These are phyloP conservation scores for Erodium maritimum DNA, from an alignment of 345 rosid species.

Conservation along the genomic window DNA sequence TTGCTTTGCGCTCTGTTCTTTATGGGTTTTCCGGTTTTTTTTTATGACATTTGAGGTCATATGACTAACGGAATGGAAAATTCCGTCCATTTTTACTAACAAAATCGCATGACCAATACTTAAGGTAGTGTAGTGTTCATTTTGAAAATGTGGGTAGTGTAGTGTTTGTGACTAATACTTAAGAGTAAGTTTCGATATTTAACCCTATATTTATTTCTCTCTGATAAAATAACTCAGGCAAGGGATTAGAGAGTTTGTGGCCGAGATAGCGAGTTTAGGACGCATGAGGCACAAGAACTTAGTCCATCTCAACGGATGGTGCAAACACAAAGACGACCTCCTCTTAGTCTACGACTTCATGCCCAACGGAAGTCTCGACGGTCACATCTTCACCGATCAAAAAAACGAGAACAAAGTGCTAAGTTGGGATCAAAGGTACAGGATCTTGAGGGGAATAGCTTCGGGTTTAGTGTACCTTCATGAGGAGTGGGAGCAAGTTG, in stretches of 20 bases:
- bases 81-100: too few relatives aligned
- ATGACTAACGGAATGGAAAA: too few relatives aligned
- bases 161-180: too few relatives aligned
- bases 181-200: too few relatives aligned
- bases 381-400: slow-evolving; percentile 25
- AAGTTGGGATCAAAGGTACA: slow-evolving; percentile 27
- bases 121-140: too few relatives aligned
- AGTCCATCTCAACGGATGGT: slow-evolving; percentile 45
- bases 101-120: too few relatives aligned
- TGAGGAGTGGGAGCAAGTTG: slow-evolving; percentile 34
- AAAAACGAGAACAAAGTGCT: slow-evolving; percentile 16
- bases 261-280: slow-evolving; percentile 38
- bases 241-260: slow-evolving; percentile 43
- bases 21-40: too few relatives aligned
- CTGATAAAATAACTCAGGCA: too few relatives aligned
- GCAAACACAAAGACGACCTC: slow-evolving; percentile 42
- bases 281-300: slow-evolving; percentile 39
- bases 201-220: too few relatives aligned
- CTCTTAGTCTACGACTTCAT: slow-evolving; percentile 46
- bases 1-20: too few relatives aligned
- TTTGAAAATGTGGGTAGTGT: too few relatives aligned
- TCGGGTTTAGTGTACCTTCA: slow-evolving; percentile 35
- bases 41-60: too few relatives aligned
- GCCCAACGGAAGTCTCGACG: slow-evolving; percentile 51
- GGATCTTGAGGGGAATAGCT: slow-evolving; percentile 33